Conservation (phyloP, 495 filamentous ascomycete species). For the Hypoxylon crocopeplum region DNA sequence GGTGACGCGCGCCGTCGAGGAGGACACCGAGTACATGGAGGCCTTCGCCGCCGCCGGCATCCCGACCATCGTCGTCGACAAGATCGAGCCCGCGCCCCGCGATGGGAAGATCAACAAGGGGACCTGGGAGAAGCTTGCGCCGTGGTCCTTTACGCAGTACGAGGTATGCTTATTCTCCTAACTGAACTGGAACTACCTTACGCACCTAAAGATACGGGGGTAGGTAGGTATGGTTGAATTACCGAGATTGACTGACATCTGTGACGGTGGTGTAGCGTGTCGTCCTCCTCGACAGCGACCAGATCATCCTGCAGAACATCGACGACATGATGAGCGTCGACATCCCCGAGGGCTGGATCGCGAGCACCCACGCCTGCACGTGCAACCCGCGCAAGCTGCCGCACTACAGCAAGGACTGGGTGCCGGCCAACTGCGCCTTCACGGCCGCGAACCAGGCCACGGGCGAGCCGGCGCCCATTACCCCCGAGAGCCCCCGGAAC, state of each 20-base stretch:
- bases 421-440: slow-evolving; percentile 48
- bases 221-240: too few species aligned
- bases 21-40: slow-evolving; percentile 48
- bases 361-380: slow-evolving; percentile 45
- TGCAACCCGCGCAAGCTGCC: slow-evolving; percentile 49
- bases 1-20: slow-evolving; percentile 48
- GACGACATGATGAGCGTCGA: slow-evolving; percentile 50
- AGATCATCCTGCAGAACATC: slow-evolving; percentile 49
- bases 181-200: too few species aligned
- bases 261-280: slow-evolving; percentile 38
- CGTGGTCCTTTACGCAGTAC: slow-evolving; percentile 51
- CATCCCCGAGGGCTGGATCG: slow-evolving; percentile 45
- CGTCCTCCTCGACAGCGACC: slow-evolving; percentile 50
- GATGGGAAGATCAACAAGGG: slow-evolving; percentile 50
- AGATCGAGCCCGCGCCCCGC: slow-evolving; percentile 47
- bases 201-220: too few species aligned
- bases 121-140: slow-evolving; percentile 52
- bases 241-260: too few species aligned
- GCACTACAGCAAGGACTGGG: slow-evolving; percentile 49
- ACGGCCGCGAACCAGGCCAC: slow-evolving; percentile 46
- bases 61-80: slow-evolving; percentile 48
- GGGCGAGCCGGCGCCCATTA: slow-evolving; percentile 44
- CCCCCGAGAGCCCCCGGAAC: slow-evolving; percentile 38
- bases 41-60: slow-evolving; percentile 48
- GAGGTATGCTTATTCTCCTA: slow-evolving; percentile 35